Evolutionary conservation across 306 rosid species (phyloP).

Genomic region (Biancaea sappan): DNA sequence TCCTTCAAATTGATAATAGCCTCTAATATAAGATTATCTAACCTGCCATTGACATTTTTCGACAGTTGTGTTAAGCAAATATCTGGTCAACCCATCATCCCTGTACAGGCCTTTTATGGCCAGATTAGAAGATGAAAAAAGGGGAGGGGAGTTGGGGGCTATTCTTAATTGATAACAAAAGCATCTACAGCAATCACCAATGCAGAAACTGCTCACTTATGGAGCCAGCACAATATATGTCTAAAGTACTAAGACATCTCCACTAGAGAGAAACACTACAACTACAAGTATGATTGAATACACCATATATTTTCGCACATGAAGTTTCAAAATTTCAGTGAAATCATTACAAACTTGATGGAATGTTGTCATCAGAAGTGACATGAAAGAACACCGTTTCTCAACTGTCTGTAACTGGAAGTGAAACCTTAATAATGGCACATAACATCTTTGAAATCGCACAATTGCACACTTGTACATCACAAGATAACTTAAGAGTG

Average conservation of each 20-base stretch:
- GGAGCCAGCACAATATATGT: background rate
- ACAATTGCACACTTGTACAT: background rate
- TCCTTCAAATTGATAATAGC: constrained; percentile 81
- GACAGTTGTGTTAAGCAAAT: constrained; percentile 23
- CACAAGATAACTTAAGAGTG: constrained; percentile 17
- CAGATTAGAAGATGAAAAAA: background rate
- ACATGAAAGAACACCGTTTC: constrained; percentile 16
- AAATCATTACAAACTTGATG: constrained; percentile 7
- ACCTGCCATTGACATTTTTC: constrained; percentile 51
- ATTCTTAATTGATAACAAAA: background rate
- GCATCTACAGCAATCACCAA: background rate
- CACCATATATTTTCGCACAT: background rate
- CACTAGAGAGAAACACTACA: background rate
- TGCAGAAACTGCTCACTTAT: background rate
- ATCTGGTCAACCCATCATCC: background rate
- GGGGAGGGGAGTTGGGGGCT: background rate
- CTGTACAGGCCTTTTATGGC: background rate
- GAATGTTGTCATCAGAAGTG: constrained; percentile 20
- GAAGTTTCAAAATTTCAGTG: constrained; percentile 6
- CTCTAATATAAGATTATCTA: constrained; percentile 78
- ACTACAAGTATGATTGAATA: background rate
- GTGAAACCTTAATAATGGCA: constrained; percentile 8
- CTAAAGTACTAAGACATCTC: constrained; percentile 6
- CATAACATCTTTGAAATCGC: background rate
- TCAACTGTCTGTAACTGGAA: constrained; percentile 13